Conservation (phyloP, 75 land plant genomes). For the Cunninghamia lanceolata region DNA sequence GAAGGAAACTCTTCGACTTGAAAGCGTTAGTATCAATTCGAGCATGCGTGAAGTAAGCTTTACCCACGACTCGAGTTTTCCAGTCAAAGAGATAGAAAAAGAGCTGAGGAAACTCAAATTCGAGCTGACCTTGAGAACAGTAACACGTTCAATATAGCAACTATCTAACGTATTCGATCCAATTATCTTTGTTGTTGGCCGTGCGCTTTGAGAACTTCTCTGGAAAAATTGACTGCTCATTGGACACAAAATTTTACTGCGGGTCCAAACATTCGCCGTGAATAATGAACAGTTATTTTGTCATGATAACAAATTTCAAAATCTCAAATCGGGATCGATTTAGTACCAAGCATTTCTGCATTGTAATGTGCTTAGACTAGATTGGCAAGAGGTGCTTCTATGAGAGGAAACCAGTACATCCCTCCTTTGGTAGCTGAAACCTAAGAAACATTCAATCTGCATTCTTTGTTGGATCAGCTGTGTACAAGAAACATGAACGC, state of each 20-base stretch:
- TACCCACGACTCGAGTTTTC: too few species aligned
- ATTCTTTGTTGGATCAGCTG: not conserved
- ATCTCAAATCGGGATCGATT: not conserved
- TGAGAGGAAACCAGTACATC: not conserved
- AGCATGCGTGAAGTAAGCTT: too few species aligned
- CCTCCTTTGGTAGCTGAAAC: not conserved
- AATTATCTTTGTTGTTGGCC: not conserved
- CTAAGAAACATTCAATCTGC: constrained; percentile 3
- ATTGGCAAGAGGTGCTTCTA: not conserved
- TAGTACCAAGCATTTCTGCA: not conserved
- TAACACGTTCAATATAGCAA: not conserved
- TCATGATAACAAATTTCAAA: not conserved
- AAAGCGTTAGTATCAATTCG: too few species aligned
- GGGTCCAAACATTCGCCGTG: not conserved
- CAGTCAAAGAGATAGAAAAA: too few species aligned
- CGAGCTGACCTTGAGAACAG: too few species aligned
- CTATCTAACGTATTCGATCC: not conserved
- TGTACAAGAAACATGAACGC: not conserved
- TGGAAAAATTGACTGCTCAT: too few species aligned
- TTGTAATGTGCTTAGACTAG: not conserved
- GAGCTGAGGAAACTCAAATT: too few species aligned
- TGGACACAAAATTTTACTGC: too few species aligned
- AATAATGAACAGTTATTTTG: not conserved
- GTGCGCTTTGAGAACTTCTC: not conserved
- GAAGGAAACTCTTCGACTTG: too few species aligned